These are phyloP conservation scores for Trypanosoma melophagium DNA, from an alignment of 208 protist genomes.

Conservation along the genomic window DNA sequence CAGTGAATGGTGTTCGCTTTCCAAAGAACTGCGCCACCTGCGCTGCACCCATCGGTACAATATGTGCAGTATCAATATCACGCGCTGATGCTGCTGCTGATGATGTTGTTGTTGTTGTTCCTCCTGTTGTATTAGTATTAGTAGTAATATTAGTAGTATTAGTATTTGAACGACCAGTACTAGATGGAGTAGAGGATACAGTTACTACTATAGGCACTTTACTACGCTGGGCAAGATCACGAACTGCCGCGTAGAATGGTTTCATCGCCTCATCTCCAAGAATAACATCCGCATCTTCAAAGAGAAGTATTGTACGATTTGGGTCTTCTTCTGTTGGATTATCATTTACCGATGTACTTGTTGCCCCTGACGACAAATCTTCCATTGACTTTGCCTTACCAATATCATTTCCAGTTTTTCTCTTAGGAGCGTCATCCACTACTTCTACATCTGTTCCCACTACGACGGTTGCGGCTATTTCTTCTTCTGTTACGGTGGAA, in stretches of 20 bases:
- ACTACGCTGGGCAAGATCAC: conserved; percentile 70
- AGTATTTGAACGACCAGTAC: neutral
- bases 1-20: conserved; percentile 63
- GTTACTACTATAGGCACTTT: conserved; percentile 83
- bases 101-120: neutral
- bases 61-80: conserved; percentile 6
- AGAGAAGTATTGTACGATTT: conserved; percentile 59
- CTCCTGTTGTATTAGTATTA: too few species aligned
- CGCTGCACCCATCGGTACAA: conserved; percentile 21
- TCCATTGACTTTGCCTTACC: neutral
- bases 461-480: neutral
- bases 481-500: neutral
- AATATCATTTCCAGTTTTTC: conserved; percentile 7
- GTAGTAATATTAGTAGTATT: neutral
- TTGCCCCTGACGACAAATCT: neutral
- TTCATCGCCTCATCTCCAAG: conserved; percentile 67
- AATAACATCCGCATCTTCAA: conserved; percentile 83
- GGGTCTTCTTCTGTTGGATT: conserved; percentile 4
- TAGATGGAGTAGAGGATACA: conserved; percentile 37
- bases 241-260: conserved; percentile 75
- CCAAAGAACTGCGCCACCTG: conserved; percentile 72
- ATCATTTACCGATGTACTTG: conserved; percentile 2
- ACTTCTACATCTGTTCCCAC: too few species aligned
- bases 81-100: neutral
- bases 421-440: neutral